Conservation (phyloP, 371 early-diverging fungal species). For the Enterospora canceri region DNA sequence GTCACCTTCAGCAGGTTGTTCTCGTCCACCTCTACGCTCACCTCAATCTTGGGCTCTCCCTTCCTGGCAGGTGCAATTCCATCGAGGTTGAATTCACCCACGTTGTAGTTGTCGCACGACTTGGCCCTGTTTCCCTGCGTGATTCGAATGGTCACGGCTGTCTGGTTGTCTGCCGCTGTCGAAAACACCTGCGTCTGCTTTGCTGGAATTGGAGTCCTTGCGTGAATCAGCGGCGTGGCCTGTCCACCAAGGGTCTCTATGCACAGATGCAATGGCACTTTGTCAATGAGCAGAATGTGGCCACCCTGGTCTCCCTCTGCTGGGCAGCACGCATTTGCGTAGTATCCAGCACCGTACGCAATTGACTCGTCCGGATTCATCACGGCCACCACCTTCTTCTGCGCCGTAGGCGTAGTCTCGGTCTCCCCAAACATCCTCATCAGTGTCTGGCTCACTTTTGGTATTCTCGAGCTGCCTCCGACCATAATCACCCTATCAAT, state of each 20-base stretch:
- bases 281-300: conserved; percentile 68
- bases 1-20: conserved; percentile 62
- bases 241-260: conserved; percentile 86
- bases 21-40: conserved; percentile 62
- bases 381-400: conserved; percentile 20
- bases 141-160: conserved; percentile 74
- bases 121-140: conserved; percentile 77
- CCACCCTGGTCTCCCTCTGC: conserved; percentile 65
- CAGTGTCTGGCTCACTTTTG: conserved; percentile 90
- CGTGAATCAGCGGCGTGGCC: conserved; percentile 77
- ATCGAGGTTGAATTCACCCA: conserved; percentile 75
- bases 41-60: conserved; percentile 61
- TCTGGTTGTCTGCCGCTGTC: conserved; percentile 80
- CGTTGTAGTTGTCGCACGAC: conserved; percentile 76
- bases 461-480: conserved; percentile 98
- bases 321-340: conserved; percentile 70
- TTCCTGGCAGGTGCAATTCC: conserved; percentile 67
- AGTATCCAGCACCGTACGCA: conserved; percentile 94
- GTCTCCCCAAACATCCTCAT: conserved; percentile 89
- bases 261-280: conserved; percentile 73
- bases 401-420: conserved; percentile 13
- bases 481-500: conserved; percentile 90
- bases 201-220: conserved; percentile 76
- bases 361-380: conserved; percentile 65
- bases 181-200: conserved; percentile 76